Evolutionary conservation across 805 yeast genomes (phyloP).

Genomic region (Candida corydali): DNA sequence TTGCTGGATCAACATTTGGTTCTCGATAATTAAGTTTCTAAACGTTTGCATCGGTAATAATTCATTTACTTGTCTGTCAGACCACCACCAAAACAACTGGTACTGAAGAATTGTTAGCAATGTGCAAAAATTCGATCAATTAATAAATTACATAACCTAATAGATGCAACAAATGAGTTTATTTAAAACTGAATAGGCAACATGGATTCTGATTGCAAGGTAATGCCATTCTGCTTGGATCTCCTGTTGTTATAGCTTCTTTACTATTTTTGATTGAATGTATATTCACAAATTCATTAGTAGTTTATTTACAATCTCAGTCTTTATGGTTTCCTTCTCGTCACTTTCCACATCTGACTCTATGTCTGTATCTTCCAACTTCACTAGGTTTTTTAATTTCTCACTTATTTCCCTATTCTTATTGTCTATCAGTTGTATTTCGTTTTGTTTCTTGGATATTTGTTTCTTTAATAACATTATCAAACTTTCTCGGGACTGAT

Average conservation of each 20-base stretch:
- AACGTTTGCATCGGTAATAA: too few relatives aligned
- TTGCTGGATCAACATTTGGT: too few relatives aligned
- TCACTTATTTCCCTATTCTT: slow-evolving; percentile 37
- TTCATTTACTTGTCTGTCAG: too few relatives aligned
- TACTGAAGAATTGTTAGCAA: too few relatives aligned
- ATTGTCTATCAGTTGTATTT: slow-evolving; percentile 44
- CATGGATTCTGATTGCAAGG: too few relatives aligned
- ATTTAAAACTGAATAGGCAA: not conserved
- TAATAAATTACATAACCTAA: too few relatives aligned
- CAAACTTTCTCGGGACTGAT: slow-evolving; percentile 87
- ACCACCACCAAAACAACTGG: too few relatives aligned
- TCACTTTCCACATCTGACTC: slow-evolving; percentile 1
- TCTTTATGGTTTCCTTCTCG: slow-evolving; percentile 7
- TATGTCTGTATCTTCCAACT: slow-evolving; percentile 7
- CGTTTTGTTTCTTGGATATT: slow-evolving; percentile 56
- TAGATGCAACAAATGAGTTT: too few relatives aligned
- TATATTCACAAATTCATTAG: slow-evolving; percentile 6
- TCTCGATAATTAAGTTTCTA: too few relatives aligned
- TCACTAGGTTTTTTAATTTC: slow-evolving; percentile 24
- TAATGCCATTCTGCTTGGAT: not conserved
- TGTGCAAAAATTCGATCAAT: too few relatives aligned
- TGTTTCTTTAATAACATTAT: slow-evolving; percentile 70
- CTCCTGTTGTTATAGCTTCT: not conserved
- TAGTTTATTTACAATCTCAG: slow-evolving; percentile 11
- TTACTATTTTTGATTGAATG: not conserved